phyloP scores from a whole-genome alignment of 176 grass and related monocot species.

The Calamus simplicifolius region DNA sequence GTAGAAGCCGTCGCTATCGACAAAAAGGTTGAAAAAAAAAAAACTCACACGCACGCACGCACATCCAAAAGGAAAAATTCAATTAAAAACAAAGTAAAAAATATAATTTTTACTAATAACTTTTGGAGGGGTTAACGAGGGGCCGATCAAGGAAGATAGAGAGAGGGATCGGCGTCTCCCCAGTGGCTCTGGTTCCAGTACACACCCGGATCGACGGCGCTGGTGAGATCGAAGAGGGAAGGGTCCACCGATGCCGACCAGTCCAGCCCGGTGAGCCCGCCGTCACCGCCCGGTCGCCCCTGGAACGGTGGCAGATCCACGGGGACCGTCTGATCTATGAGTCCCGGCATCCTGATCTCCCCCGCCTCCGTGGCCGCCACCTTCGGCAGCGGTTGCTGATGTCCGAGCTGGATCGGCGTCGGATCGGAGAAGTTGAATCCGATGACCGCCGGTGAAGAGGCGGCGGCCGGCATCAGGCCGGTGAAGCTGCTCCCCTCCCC shows the following conservation, averaged over 20 bases:
- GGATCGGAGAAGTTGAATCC: conserved; percentile 19
- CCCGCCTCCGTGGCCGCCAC: not conserved
- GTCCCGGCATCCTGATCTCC: not conserved
- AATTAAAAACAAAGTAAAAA: too few species aligned
- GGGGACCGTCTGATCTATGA: conserved; percentile 3
- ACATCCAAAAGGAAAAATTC: too few species aligned
- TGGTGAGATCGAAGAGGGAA: not conserved
- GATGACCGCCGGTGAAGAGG: not conserved
- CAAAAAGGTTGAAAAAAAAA: too few species aligned
- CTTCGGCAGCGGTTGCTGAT: too few species aligned
- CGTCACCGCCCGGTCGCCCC: not conserved
- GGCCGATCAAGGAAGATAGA: conserved; percentile 3
- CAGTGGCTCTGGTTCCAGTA: conserved; percentile 9
- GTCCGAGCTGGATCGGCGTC: not conserved
- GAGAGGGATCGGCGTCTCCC: conserved; percentile 5
- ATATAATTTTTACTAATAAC: too few species aligned
- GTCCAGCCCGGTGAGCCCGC: conserved; percentile 9
- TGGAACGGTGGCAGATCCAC: not conserved
- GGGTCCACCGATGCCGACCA: conserved; percentile 6
- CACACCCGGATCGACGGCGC: not conserved
- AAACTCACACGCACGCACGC: too few species aligned
- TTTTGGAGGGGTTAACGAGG: not conserved
- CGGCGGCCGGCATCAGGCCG: not conserved
- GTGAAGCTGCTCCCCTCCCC: not conserved
- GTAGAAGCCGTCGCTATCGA: too few species aligned